These are phyloP conservation scores for Jimgerdemannia lactiflua DNA, from an alignment of 192 early-diverging fungal species.

Conservation along the genomic window DNA sequence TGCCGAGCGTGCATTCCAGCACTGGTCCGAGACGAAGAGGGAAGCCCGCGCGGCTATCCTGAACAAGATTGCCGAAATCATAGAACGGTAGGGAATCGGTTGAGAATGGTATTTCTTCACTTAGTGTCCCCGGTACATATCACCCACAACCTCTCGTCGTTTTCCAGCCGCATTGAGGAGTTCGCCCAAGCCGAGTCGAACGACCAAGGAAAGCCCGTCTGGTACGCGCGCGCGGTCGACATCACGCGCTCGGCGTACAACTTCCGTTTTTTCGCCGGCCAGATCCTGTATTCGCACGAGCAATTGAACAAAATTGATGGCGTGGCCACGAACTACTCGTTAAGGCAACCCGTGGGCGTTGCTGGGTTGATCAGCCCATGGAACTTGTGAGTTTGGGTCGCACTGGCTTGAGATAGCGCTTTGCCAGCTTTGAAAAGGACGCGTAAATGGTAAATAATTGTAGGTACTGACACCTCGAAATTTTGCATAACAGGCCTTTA, in stretches of 20 bases:
- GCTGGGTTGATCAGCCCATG: constrained; percentile 71
- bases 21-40: constrained; percentile 55
- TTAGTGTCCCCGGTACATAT: constrained; percentile 54
- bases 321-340: constrained; percentile 43
- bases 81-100: constrained; percentile 46
- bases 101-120: constrained; percentile 64
- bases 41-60: constrained; percentile 48
- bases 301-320: constrained; percentile 48
- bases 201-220: constrained; percentile 74
- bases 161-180: constrained; percentile 39
- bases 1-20: constrained; percentile 55
- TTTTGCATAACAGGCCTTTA: constrained; percentile 44
- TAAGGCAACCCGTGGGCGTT: constrained; percentile 58
- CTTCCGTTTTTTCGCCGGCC: constrained; percentile 69
- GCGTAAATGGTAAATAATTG: not conserved
- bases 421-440: not conserved
- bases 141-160: not conserved
- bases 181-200: constrained; percentile 61
- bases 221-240: constrained; percentile 53
- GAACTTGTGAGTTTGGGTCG: constrained; percentile 50
- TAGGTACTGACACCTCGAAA: too few relatives aligned
- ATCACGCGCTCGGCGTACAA: constrained; percentile 60
- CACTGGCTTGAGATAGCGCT: too few relatives aligned
- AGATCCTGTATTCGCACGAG: constrained; percentile 44
- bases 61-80: constrained; percentile 48